phyloP scores from a whole-genome alignment of 2,329 filamentous ascomycete species.

The Cercospora janseana region DNA sequence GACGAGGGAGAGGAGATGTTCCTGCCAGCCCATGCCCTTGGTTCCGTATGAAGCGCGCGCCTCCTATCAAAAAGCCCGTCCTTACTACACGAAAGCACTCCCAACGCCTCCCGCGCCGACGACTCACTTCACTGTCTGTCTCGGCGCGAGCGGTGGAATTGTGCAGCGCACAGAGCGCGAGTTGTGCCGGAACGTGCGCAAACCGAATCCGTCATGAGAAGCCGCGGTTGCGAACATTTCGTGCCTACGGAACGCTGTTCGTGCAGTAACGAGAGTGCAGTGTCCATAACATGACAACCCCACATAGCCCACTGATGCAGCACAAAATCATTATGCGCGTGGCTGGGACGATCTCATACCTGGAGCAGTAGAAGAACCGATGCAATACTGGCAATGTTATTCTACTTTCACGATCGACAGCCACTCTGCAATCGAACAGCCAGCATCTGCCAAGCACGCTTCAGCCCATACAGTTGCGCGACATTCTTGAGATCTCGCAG shows the following conservation, averaged over 20 bases:
- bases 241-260: too few species aligned
- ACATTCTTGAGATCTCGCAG: background rate
- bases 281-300: too few species aligned
- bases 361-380: too few species aligned
- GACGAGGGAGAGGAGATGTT: conserved; percentile 3
- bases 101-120: background rate
- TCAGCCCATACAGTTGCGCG: background rate
- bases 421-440: background rate
- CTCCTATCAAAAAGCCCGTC: background rate
- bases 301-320: too few species aligned
- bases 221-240: background rate
- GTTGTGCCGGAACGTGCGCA: background rate
- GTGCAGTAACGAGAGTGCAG: too few species aligned
- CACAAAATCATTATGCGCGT: too few species aligned
- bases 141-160: background rate
- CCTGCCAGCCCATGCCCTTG: conserved; percentile 9
- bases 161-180: background rate
- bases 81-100: background rate
- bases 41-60: background rate
- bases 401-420: too few species aligned
- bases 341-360: too few species aligned
- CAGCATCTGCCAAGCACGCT: background rate
- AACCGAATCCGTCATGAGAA: background rate
- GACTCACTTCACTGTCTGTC: background rate
- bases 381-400: too few species aligned